Evolutionary conservation across 148 eudicot genomes (phyloP), one percentile per base, ranked within the genome.

Genomic region (Dysphania ambrosioides): DNA sequence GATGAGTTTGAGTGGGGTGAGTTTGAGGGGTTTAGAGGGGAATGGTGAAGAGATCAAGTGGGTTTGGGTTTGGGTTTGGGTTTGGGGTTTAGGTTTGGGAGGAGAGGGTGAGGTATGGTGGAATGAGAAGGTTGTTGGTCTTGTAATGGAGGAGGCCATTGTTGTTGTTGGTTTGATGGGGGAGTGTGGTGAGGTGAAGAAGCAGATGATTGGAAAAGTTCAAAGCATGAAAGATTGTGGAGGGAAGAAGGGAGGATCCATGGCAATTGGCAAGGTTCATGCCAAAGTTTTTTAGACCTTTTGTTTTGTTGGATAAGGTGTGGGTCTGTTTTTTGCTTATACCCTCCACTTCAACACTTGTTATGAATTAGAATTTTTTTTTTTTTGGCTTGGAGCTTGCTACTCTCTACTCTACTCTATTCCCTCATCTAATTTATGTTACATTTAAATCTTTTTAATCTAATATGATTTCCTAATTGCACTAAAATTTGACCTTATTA

Each of bases 111-210:
- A 70, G 44, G 80, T 40, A 70, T 63, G 70, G 85, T 75, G 80
- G 84, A 79, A 82, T 34, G 78, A 72, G 41, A 82, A 77, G 35
- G 84, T 76, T 71, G 82, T 78, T 58, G 82, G 83, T 60, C 74
- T 80, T 73, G 87, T 78, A 79, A 85, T 82, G 77, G 93, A 77
- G 66, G 90, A 80, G 66, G 88, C 86, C 90, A 85, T 86, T 70
- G 77, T 70, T 63, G 75, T 19, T 0, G 77, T 0, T 57, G n/a
- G n/a, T 35, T 77, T 49, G 13, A 23, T 51, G 31, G 24, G 61
- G 8, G 16, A 40, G 34, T 40, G 64, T 21, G 13, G 31, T 58
- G 35, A 31, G 24, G 26, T 11, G 42, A 21, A 65, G 31, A 8
- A 24, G 18, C 16, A 6, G n/a, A 0, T n/a, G 65, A 40, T 3